Evolutionary conservation across 768 basidiomycete genomes (phyloP).

Genomic region (Hirschioporus abietinus): DNA sequence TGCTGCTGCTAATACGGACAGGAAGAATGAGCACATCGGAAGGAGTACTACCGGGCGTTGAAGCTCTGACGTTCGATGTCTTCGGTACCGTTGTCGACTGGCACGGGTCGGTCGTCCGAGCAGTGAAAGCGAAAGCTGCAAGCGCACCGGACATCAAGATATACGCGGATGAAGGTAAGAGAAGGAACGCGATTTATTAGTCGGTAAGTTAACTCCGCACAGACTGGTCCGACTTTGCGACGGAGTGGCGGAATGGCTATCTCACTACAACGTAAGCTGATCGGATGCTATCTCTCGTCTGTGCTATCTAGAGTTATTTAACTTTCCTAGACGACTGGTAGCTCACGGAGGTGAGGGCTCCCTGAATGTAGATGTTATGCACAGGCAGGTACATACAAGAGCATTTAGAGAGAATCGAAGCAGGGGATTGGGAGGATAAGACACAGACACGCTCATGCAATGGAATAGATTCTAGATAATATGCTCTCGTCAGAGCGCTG

Average conservation of each 20-base stretch:
- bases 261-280: conserved; percentile 38
- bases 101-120: conserved; percentile 18
- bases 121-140: conserved; percentile 8
- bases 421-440: too few relatives aligned
- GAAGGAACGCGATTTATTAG: background rate
- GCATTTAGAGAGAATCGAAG: background rate
- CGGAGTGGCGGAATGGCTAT: conserved; percentile 55
- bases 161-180: background rate
- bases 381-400: conserved; percentile 38
- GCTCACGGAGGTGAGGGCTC: conserved; percentile 43
- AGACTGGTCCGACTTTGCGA: conserved; percentile 46
- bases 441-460: background rate
- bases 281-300: background rate
- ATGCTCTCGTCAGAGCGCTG: conserved; percentile 48
- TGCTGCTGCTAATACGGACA: too few relatives aligned
- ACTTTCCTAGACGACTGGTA: conserved; percentile 32
- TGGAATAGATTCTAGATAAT: conserved; percentile 46
- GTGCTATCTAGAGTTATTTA: background rate
- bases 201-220: too few relatives aligned
- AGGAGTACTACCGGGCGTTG: conserved; percentile 11
- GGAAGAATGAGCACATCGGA: too few relatives aligned
- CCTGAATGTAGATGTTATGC: conserved; percentile 48
- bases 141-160: background rate
- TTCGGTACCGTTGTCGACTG: conserved; percentile 29
- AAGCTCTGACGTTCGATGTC: conserved; percentile 26